Conservation (phyloP, 352 stramenopile genomes). For the Globisporangium nagaii region DNA sequence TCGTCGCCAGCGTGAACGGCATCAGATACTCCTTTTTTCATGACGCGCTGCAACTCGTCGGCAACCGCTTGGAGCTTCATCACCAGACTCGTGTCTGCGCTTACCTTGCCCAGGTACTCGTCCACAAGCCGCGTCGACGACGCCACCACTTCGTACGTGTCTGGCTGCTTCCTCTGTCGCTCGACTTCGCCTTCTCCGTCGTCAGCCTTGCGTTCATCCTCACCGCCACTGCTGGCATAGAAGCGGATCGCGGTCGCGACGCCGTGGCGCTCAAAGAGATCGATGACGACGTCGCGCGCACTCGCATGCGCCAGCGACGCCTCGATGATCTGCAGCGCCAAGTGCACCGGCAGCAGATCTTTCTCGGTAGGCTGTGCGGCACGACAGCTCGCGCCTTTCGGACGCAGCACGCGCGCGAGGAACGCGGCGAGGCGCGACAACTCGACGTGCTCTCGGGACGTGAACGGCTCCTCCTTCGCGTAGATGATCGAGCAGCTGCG, state of each 20-base stretch:
- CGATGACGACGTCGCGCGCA: constrained; percentile 15
- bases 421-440: constrained; percentile 41
- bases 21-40: too few species aligned
- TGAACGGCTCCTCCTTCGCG: constrained; percentile 21
- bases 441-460: constrained; percentile 20
- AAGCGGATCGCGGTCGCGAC: constrained; percentile 47
- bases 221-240: constrained; percentile 19
- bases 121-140: constrained; percentile 28
- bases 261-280: constrained; percentile 51
- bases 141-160: constrained; percentile 20
- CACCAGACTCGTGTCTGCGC: constrained; percentile 22
- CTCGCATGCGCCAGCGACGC: constrained; percentile 19
- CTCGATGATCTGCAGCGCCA: constrained; percentile 51
- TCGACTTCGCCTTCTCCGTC: not conserved
- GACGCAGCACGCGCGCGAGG: constrained; percentile 46
- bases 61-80: constrained; percentile 27
- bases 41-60: constrained; percentile 17
- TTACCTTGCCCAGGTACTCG: constrained; percentile 36
- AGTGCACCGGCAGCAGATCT: constrained; percentile 22
- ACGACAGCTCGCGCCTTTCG: constrained; percentile 21
- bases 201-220: not conserved
- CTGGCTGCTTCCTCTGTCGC: constrained; percentile 1
- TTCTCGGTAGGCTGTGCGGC: constrained; percentile 11
- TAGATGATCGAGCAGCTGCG: constrained; percentile 39
- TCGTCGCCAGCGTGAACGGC: not conserved